Conservation (phyloP, 208 protist genomes). For the Trypanosoma vivax region DNA sequence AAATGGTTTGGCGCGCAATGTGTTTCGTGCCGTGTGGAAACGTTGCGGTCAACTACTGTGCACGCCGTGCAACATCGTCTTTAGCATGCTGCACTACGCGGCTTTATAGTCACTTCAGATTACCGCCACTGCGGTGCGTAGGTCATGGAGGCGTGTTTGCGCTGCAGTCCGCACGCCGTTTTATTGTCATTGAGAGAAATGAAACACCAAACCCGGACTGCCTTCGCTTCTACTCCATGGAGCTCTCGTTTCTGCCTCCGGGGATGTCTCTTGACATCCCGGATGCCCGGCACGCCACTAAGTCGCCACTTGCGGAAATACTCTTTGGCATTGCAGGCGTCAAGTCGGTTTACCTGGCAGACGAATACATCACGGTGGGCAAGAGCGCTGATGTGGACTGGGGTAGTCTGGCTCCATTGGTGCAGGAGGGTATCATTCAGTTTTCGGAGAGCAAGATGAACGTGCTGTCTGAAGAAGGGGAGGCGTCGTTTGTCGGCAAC, state of each 20-base stretch:
- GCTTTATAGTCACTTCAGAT: neutral
- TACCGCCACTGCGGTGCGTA: neutral
- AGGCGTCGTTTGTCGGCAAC: constrained; percentile 53
- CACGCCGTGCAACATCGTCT: no score
- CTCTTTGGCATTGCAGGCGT: constrained; percentile 71
- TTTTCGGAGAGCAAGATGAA: constrained; percentile 70
- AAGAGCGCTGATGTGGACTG: constrained; percentile 49
- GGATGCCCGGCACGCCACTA: constrained; percentile 48
- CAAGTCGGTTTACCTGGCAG: constrained; percentile 60
- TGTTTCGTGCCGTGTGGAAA: no score
- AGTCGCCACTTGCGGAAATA: constrained; percentile 60
- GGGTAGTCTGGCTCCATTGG: constrained; percentile 30
- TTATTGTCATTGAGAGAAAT: constrained; percentile 66
- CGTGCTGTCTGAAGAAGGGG: constrained; percentile 58
- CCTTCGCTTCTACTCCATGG: constrained; percentile 84
- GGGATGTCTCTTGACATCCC: constrained; percentile 75
- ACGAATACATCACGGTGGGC: constrained; percentile 81
- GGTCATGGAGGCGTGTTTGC: neutral
- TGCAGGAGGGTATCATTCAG: constrained; percentile 62
- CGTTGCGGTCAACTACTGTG: no score
- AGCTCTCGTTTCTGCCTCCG: constrained; percentile 72
- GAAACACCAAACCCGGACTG: constrained; percentile 84
- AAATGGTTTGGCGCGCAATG: no score
- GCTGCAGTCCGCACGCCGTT: constrained; percentile 16
- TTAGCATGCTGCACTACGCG: neutral